Evolutionary conservation across 1,284 basidiomycete genomes (phyloP), one percentile per base, ranked within the genome.

Genomic region (Cutaneotrichosporon spelunceum): DNA sequence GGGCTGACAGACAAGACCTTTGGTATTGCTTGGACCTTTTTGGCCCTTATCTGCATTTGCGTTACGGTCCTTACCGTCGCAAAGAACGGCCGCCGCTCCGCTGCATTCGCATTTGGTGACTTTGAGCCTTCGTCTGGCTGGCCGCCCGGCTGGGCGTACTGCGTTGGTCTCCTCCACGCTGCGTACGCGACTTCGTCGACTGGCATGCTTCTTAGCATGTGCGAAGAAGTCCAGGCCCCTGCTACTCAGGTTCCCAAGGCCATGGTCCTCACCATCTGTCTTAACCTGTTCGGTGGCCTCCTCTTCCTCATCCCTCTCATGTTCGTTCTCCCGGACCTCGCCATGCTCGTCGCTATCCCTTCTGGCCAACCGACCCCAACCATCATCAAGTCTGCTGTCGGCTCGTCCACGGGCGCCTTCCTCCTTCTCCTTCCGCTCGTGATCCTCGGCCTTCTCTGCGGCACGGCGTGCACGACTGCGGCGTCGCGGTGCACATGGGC

Each of bases 321-420:
- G 48, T 81, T 82, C 68, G 74, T 79, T 49, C 72, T 81, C 19
- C 77, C 78, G 4, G 77, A 80, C 61, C 70, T 81, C 19, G 56
- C 65, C 16, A 68, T 66, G 27, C 68, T 80, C 21, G 72, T 81
- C 39, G 69, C 67, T 9, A 73, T 77, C 26, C 68, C 74, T 1
- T 76, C 78, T 7, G 80, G 79, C 24, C 79, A 81, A 61, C 80
- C 80, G 2, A 67, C 79, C 19, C 76, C 79, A 0, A 72, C 75
- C n/a, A 72, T 80, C 48, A 80, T 79, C 72, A 73, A 76, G 34
- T 65, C 72, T 8, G 80, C 78, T 3, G 80, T 77, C 5, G 79
- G 80, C 14, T 73, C 70, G 39, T 64, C 70, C 5, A 72, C 69
- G 2, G 78, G 78, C 0, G 81, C 78, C 0, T 80, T 82, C 57